Base-by-base conservation (phyloP, 208 protist genomes). In the Acanthamoeba culbertsoni region DNA sequence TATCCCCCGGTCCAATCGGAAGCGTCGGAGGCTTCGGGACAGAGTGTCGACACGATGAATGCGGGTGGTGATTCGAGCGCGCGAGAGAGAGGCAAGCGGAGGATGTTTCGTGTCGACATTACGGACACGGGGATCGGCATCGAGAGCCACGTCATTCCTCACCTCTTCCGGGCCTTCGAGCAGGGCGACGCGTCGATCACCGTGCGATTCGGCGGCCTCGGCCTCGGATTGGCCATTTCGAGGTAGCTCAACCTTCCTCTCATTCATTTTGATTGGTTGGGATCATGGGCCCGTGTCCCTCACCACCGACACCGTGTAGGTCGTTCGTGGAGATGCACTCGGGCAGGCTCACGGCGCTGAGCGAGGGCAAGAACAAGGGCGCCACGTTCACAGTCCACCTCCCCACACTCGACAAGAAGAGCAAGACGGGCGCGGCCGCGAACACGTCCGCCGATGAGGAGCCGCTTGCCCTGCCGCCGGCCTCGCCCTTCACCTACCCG, bases 91-190 rank as follows among this genome's bases (percentile, higher is more conserved):
- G 48, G 23, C 26, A 14, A 31, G 20, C 26, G 14, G 42, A 33
- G 37, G 79, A 89, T 79, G 46, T 8, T 89, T 14, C 46, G 55
- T 20, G 26, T 89, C 33, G 79, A 89, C 18, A 89, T 89, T 37
- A 68, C 26, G 16, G 82, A 90, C 53, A 90, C 82, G 28, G 82
- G 82, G 1, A 90, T 90, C 3, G 82, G 82, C 43, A 90, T 90
- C 23, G 82, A 68, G 26, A 16, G 6, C 0, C 45, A 90, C 33
- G 28, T 90, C 26, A 8, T 90, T 23, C 48, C 82, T 18, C 45
- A 90, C 18, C 53, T 90, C 51, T 90, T 90, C 43, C 45, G 45
- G 20, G 48, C 82, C 48, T 90, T 90, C 18, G 43, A 90, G 8
- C 82, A 90, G 33, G 82, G 82, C 6, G 51, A 90, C 28, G 0